A percentile compares a stretch with the other conserved stretches of the same genome.
These are phyloP conservation scores for Emericellopsis atlantica DNA, from an alignment of 2,329 filamentous ascomycete genomes.

Conservation along the genomic window DNA sequence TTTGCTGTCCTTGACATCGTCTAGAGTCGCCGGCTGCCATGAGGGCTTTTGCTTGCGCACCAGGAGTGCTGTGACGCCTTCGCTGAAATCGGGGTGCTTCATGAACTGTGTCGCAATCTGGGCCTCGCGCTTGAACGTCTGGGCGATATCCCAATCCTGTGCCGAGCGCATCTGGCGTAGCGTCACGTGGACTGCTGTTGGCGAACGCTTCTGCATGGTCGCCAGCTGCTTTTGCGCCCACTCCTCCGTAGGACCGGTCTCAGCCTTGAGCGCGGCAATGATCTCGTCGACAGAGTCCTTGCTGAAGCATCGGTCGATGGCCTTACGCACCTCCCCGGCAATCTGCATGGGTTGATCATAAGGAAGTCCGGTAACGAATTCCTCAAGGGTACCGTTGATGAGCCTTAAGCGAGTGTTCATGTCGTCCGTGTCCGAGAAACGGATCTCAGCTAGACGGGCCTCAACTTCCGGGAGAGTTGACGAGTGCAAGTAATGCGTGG, in stretches of 20 bases:
- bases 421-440: constrained; percentile 66
- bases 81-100: constrained; percentile 78
- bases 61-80: constrained; percentile 76
- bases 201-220: constrained; percentile 67
- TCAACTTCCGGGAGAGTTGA: constrained; percentile 73
- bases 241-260: constrained; percentile 39
- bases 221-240: constrained; percentile 73
- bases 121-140: constrained; percentile 80
- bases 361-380: constrained; percentile 79
- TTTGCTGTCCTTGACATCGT: constrained; percentile 45
- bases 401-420: constrained; percentile 51
- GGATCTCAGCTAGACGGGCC: constrained; percentile 73
- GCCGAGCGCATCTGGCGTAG: constrained; percentile 73
- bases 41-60: constrained; percentile 56
- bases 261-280: constrained; percentile 49
- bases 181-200: constrained; percentile 75
- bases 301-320: constrained; percentile 76
- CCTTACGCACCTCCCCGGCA: constrained; percentile 56
- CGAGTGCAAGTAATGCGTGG: constrained; percentile 93
- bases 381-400: constrained; percentile 81
- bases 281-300: constrained; percentile 58
- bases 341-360: constrained; percentile 56
- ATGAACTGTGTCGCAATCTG: constrained; percentile 81
- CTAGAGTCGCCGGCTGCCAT: constrained; percentile 66
- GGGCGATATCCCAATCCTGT: constrained; percentile 61